Conservation (phyloP, 805 yeast genomes). For the Ogataea sp. region DNA sequence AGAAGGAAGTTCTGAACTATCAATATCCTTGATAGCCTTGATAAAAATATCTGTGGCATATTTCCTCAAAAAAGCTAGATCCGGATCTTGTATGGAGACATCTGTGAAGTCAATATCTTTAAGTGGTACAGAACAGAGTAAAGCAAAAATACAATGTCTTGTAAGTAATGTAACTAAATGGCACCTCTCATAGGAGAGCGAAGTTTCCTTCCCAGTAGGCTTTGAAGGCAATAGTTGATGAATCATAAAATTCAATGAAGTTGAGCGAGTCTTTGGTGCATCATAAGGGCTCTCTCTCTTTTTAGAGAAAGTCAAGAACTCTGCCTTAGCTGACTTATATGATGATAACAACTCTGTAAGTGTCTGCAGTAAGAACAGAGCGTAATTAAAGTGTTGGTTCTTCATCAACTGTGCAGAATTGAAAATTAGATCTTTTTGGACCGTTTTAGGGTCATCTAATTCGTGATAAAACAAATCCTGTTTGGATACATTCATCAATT, state of each 20-base stretch:
- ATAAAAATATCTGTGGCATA: constrained; percentile 63
- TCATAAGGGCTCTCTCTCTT: constrained; percentile 28
- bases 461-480: constrained; percentile 5
- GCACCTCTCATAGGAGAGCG: constrained; percentile 39
- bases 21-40: constrained; percentile 51
- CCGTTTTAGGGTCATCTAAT: not conserved
- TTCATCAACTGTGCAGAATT: constrained; percentile 13
- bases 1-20: constrained; percentile 26
- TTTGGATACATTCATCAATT: not conserved
- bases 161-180: constrained; percentile 55
- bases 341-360: constrained; percentile 69
- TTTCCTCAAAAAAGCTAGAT: constrained; percentile 64
- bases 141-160: constrained; percentile 48
- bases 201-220: constrained; percentile 26
- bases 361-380: constrained; percentile 58
- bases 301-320: constrained; percentile 71
- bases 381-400: constrained; percentile 55
- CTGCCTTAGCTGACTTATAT: constrained; percentile 74
- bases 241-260: constrained; percentile 68
- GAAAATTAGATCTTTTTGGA: not conserved
- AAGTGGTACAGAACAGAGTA: constrained; percentile 51
- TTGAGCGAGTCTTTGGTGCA: constrained; percentile 58
- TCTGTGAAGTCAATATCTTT: constrained; percentile 37
- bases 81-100: constrained; percentile 52
- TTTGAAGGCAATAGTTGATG: constrained; percentile 63